phyloP scores from a whole-genome alignment of 768 basidiomycete genomes.

The Vishniacozyma victoriae region DNA sequence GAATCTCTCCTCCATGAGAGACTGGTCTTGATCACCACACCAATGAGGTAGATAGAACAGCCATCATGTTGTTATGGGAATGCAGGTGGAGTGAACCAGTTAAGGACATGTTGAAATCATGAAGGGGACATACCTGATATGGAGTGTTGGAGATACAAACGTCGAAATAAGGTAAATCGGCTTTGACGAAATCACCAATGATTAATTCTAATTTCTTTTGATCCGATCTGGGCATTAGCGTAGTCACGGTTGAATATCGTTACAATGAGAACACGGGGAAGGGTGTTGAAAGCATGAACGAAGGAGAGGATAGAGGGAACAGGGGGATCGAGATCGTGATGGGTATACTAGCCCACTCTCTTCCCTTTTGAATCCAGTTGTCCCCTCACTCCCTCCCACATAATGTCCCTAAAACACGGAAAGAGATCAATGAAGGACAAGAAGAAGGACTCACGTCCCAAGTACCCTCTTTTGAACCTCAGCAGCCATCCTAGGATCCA shows the following conservation, averaged over 20 bases:
- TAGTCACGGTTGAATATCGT: not conserved
- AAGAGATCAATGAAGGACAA: not conserved
- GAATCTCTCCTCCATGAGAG: too few relatives aligned
- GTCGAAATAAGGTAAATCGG: constrained; percentile 95
- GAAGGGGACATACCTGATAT: constrained; percentile 60
- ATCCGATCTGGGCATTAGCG: constrained; percentile 66
- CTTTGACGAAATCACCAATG: constrained; percentile 97
- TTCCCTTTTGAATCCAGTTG: too few relatives aligned
- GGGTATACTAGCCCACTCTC: too few relatives aligned
- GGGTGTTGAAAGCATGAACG: too few relatives aligned
- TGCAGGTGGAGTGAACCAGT: not conserved
- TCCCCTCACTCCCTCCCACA: too few relatives aligned
- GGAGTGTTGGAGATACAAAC: constrained; percentile 99
- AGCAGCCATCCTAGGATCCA: constrained; percentile 95
- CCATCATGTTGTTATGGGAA: too few relatives aligned
- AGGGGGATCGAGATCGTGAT: too few relatives aligned
- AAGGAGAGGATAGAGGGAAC: too few relatives aligned
- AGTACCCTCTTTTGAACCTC: constrained; percentile 94
- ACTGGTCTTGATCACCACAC: too few relatives aligned
- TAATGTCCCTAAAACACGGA: not conserved
- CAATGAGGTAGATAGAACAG: too few relatives aligned
- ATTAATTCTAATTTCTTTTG: constrained; percentile 91
- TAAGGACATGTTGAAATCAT: not conserved
- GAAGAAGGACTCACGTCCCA: constrained; percentile 81
- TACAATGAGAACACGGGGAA: not conserved